Base-by-base conservation (phyloP, 257 asterid genomes). In the Fraxinus cuspidata region DNA sequence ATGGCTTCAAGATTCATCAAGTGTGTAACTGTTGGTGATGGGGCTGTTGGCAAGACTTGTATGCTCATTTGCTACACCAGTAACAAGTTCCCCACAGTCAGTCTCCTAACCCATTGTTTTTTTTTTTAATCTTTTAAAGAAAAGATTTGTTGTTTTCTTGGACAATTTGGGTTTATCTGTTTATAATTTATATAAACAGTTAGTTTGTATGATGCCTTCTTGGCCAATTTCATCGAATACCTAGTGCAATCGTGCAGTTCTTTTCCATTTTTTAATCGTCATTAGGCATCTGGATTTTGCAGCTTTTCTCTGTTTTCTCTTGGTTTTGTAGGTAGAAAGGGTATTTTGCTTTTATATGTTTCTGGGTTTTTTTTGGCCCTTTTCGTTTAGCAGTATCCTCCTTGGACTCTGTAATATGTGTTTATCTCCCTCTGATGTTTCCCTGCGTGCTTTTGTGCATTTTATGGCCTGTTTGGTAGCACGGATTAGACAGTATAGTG, bases 31-130 rank as follows among this genome's bases (percentile, higher is more conserved):
- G 97, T 94, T 78, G 99, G 99, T 75, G 99, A 94, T 91, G 99
- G 99, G 12, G 99, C 99, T 81, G 99, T 94, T 69, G 99, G 99
- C 81, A 94, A 94, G 86, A 94, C 99, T 66, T 94, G 99, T 91
- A 94, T 94, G 97, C 97, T 94, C 32, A 94, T 94, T 74, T 94
- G 97, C 92, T 94, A 92, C 76, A 94, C 99, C 87, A 92, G 97
- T 74, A 94, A 94, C 90, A 92, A 92, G 81, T 94, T 94, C 81
- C 99, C 99, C 74, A 94, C 99, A 77, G 99, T 94, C 72, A 89
- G 91, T 82, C 40, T 77, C 7, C 51, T 64, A 60, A 49, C 64
- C 77, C 78, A 70, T 71, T 31, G 34, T 31, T 1, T 38, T 37
- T 78, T 70, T 76, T 25, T 69, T 18, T 42, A 2, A 2, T 63